phyloP scores from a whole-genome alignment of 192 early-diverging fungal genomes.

The Coemansia guatemalensis region DNA sequence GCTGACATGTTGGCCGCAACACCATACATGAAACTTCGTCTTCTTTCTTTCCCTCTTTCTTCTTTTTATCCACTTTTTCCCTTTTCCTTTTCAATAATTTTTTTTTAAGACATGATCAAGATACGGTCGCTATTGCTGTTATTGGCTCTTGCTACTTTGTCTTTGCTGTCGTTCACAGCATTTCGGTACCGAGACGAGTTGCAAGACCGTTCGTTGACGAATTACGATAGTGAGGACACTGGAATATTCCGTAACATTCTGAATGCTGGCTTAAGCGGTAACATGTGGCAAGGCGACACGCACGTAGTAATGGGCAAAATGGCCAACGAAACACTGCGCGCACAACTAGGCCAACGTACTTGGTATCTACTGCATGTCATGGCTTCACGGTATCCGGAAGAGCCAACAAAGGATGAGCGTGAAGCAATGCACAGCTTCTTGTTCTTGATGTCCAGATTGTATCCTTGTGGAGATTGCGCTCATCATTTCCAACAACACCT shows the following conservation, averaged over 20 bases:
- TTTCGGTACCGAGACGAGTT: slow-evolving; percentile 46
- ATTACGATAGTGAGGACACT: slow-evolving; percentile 25
- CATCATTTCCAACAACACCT: slow-evolving; percentile 81
- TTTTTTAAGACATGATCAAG: slow-evolving; percentile 48
- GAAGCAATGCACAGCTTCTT: slow-evolving; percentile 77
- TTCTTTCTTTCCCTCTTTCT: neutral
- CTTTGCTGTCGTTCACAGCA: slow-evolving; percentile 27
- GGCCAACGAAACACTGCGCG: slow-evolving; percentile 71
- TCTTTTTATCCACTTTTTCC: neutral
- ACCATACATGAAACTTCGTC: no score
- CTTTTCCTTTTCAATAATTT: slow-evolving; percentile 7
- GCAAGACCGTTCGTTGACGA: slow-evolving; percentile 33
- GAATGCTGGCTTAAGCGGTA: slow-evolving; percentile 18
- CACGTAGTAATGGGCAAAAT: slow-evolving; percentile 69
- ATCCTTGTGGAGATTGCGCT: slow-evolving; percentile 98
- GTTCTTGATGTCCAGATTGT: slow-evolving; percentile 78
- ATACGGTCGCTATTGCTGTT: slow-evolving; percentile 21
- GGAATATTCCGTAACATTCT: slow-evolving; percentile 38
- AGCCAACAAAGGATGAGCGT: slow-evolving; percentile 76
- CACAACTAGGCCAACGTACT: slow-evolving; percentile 82
- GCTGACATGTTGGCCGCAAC: neutral
- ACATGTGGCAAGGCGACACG: slow-evolving; percentile 43
- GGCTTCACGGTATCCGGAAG: slow-evolving; percentile 79
- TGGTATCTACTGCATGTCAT: slow-evolving; percentile 96
- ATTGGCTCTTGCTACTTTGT: slow-evolving; percentile 18